Evolutionary conservation across 495 filamentous ascomycete species (phyloP), one percentile per base, ranked within the genome.

Genomic region (Aspergillus saccharolyticus): DNA sequence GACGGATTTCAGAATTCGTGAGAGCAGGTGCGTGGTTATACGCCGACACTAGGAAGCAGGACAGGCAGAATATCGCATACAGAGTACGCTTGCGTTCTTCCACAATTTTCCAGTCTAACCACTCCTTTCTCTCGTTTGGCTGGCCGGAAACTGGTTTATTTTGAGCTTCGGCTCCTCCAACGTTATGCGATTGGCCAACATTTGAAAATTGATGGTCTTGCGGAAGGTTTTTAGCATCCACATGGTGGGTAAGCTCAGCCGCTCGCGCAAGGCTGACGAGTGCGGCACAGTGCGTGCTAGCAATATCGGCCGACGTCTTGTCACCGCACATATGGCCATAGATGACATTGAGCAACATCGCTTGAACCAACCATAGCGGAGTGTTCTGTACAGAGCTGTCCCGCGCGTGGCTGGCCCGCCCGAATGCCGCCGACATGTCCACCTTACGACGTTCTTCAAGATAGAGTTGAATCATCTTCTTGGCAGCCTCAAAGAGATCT

Each of bases 311-410:
- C 15, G 90, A 87, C 33, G 80, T 84, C 73, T 93, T 94, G 66
- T 98, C 93, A 22, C 89, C 95, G 68, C 90, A 96, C 61, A 96
- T 91, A 63, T 97, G 90, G 10, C 95, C 95, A 63, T 96, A 98
- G 12, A 97, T 88, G 33, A 97, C 89, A 71, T 96, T 97, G 43
- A 98, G 79, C 25, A 98, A 80, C 94, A 98, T 97, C 1, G 94
- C 92, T 66, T 98, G 94, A n/a, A 98, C 90, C 24, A 98, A 80
- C 94, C 94, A 97, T 50, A 97, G 78, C 2, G 94, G 94, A 14
- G 91, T 96, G 42, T 85, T 83, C 61, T 94, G 88, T 44, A 86
- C 78, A 1, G 85, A 80, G 61, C 81, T 82, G 56, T 93, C 88
- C 55, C 81, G 78, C 19, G 78, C 69, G 20, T 81, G 70, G 62